A percentile compares a stretch with the other conserved stretches of the same genome.
Evolutionary conservation across 2,329 filamentous ascomycete species (phyloP).

Genomic region (Aspergillus pseudonomiae): DNA sequence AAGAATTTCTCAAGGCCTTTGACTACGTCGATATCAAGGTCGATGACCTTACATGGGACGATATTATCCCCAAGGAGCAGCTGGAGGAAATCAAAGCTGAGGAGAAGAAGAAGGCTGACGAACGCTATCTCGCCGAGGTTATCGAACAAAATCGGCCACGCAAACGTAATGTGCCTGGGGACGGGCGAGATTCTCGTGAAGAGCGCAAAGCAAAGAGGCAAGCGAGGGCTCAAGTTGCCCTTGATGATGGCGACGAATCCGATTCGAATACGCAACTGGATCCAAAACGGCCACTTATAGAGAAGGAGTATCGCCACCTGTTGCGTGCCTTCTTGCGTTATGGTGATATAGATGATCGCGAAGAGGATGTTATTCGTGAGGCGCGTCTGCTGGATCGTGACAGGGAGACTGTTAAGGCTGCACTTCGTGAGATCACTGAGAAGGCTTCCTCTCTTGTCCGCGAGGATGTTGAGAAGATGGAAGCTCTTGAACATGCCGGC

Average conservation of each 20-base stretch:
- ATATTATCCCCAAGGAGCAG: constrained; percentile 94
- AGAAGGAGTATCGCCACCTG: constrained; percentile 91
- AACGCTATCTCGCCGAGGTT: constrained; percentile 78
- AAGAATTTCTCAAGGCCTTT: constrained; percentile 86
- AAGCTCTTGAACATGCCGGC: constrained; percentile 69
- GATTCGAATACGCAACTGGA: constrained; percentile 68
- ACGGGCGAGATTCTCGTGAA: constrained; percentile 56
- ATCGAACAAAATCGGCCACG: constrained; percentile 85
- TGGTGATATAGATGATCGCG: constrained; percentile 84
- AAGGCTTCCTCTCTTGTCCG: constrained; percentile 70
- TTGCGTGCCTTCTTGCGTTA: constrained; percentile 89
- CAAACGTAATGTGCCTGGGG: constrained; percentile 66
- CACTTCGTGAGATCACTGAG: constrained; percentile 77
- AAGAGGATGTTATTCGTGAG: constrained; percentile 83
- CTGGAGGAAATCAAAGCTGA: constrained; percentile 87
- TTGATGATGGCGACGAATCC: constrained; percentile 72
- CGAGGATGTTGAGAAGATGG: constrained; percentile 68
- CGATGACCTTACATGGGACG: constrained; percentile 90
- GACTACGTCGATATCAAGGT: constrained; percentile 98
- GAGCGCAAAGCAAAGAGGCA: constrained; percentile 71
- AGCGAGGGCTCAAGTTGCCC: constrained; percentile 64
- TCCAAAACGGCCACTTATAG: constrained; percentile 84
- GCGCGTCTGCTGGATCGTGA: constrained; percentile 84
- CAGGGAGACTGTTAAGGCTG: constrained; percentile 72
- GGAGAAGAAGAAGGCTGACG: constrained; percentile 81